Evolutionary conservation across 1,139 yeast genomes (phyloP).

Genomic region (Candida glucosophila): DNA sequence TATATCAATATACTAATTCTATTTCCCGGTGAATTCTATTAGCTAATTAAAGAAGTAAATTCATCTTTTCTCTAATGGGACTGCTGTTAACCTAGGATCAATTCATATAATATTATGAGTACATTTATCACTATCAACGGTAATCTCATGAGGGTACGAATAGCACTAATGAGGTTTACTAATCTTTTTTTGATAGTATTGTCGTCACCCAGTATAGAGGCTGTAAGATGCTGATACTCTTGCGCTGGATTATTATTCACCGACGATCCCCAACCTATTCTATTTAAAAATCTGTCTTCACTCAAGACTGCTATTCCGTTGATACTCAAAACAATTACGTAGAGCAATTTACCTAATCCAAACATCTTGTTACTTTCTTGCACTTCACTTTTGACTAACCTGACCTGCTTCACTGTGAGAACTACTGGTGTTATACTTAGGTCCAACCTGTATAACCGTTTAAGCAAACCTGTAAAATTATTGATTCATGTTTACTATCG

Average conservation of each 20-base stretch:
- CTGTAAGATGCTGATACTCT: conserved; percentile 21
- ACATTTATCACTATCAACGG: conserved; percentile 36
- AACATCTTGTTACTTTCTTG: conserved; percentile 23
- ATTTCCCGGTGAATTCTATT: too few species aligned
- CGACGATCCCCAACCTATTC: conserved; percentile 37
- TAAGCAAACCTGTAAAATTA: not conserved
- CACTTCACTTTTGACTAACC: not conserved
- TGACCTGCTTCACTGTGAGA: not conserved
- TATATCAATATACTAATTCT: too few species aligned
- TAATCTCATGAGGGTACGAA: conserved; percentile 37
- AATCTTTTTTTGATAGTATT: conserved; percentile 27
- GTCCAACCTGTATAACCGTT: not conserved
- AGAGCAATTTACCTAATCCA: conserved; percentile 37
- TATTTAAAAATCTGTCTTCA: conserved; percentile 38
- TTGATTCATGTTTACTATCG: too few species aligned
- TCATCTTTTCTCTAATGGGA: too few species aligned
- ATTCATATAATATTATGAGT: conserved; percentile 32
- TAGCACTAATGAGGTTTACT: conserved; percentile 36
- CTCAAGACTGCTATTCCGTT: conserved; percentile 41
- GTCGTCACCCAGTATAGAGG: conserved; percentile 17
- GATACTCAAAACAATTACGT: conserved; percentile 30
- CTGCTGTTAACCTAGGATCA: conserved; percentile 33
- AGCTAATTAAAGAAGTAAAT: too few species aligned
- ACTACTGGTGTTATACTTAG: conserved; percentile 2
- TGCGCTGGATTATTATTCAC: conserved; percentile 9